phyloP scores from a whole-genome alignment of 2,329 filamentous ascomycete species.

The Colletotrichum somersetense region DNA sequence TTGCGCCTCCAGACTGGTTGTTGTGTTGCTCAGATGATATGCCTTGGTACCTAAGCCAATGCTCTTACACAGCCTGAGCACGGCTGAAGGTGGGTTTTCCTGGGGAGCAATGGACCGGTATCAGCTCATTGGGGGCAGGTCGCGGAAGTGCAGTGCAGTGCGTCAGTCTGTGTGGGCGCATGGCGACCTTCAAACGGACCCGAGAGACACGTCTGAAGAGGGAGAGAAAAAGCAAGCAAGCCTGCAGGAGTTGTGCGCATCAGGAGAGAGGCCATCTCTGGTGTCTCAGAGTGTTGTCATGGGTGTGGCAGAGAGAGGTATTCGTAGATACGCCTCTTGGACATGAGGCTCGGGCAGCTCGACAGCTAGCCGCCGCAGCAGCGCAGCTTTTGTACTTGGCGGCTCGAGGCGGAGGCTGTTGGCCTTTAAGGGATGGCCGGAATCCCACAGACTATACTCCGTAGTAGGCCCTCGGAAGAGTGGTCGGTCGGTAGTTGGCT shows the following conservation, averaged over 20 bases:
- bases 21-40: neutral
- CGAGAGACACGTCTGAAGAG: slow-evolving; percentile 23
- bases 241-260: slow-evolving; percentile 9
- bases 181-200: slow-evolving; percentile 13
- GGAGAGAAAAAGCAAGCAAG: slow-evolving; percentile 23
- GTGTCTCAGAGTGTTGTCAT: slow-evolving; percentile 27
- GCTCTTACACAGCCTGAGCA: neutral
- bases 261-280: slow-evolving; percentile 27
- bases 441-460: neutral
- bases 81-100: neutral
- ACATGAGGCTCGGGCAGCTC: slow-evolving; percentile 11
- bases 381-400: neutral
- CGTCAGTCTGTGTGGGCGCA: slow-evolving; percentile 36
- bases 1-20: neutral
- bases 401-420: slow-evolving; percentile 6
- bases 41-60: neutral
- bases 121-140: slow-evolving; percentile 5
- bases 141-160: slow-evolving; percentile 8
- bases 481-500: slow-evolving; percentile 12
- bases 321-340: neutral
- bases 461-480: neutral
- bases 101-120: slow-evolving; percentile 9
- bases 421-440: neutral
- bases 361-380: neutral
- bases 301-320: neutral